phyloP scores from a whole-genome alignment of 2,329 filamentous ascomycete genomes.

The Chaetomium olivaceum region DNA sequence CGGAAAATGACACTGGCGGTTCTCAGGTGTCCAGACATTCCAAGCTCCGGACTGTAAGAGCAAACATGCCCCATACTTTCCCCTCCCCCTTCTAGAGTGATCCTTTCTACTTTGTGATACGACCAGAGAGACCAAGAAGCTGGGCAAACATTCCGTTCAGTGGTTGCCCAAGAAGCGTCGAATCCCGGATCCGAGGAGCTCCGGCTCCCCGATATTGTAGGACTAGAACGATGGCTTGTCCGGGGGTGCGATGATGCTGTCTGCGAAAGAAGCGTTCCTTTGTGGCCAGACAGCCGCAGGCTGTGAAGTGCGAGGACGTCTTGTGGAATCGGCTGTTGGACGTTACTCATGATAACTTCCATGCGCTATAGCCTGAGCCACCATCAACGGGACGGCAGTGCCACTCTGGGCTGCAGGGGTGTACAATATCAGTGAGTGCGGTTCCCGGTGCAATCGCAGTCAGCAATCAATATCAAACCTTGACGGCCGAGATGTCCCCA shows the following conservation, averaged over 20 bases:
- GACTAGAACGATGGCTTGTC: background rate
- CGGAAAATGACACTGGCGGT: background rate
- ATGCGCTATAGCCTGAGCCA: conserved; percentile 29
- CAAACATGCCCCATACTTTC: conserved; percentile 3
- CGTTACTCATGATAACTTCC: conserved; percentile 20
- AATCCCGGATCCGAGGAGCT: background rate
- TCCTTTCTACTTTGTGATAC: background rate
- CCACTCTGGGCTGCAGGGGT: conserved; percentile 21
- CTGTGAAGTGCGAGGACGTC: background rate
- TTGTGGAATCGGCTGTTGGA: background rate
- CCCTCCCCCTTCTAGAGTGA: too few species aligned
- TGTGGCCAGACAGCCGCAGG: background rate
- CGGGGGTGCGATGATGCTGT: background rate
- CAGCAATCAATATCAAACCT: conserved; percentile 35
- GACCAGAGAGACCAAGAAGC: background rate
- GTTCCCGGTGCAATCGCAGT: conserved; percentile 32
- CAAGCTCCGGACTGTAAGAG: conserved; percentile 21
- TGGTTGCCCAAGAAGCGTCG: background rate
- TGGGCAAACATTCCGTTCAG: background rate
- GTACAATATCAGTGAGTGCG: conserved; percentile 19
- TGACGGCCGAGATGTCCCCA: conserved; percentile 28
- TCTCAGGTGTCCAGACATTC: background rate
- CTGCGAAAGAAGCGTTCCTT: background rate
- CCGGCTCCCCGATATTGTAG: background rate
- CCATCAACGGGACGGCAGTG: conserved; percentile 16